Evolutionary conservation across 768 basidiomycete genomes (phyloP), one percentile per base, ranked within the genome.

Genomic region (Tylopilus plumbeoviolaceoides): DNA sequence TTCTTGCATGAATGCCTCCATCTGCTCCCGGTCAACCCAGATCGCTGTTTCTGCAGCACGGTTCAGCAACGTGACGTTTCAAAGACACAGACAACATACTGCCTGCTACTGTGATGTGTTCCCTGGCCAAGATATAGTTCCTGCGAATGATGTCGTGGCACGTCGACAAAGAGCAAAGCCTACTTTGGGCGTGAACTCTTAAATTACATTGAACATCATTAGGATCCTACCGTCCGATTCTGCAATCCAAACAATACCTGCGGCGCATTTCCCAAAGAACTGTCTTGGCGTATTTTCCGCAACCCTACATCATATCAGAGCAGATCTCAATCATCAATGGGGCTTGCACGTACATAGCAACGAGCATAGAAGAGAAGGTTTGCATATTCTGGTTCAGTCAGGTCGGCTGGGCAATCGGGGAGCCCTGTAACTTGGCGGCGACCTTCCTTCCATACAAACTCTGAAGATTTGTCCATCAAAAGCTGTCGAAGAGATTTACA

Each of bases 201-300:
- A 7, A 20, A 14, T 9, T 10, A 2, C 31, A n/a, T 12, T n/a
- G 9, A 35, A 31, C 5, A 21, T 3, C 14, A 5, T 41, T n/a
- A 10, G 7, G 36, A 36, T 5, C 41, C 17, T 45, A 47, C 59
- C 39, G 36, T 35, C 3, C 18, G 5, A 14, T 7, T 40, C 45
- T 50, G 20, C 58, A 60, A 4, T 25, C 21, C 11, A 9, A 21
- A 36, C 59, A 60, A 44, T 60, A 60, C n/a, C 59, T 56, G n/a
- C 44, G 50, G 1, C 59, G 59, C 18, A 60, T 39, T 2, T 9
- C 4, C 60, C 60, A 61, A 7, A 62, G 18, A 30, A 58, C 21
- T 12, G 43, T 49, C 5, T n/a, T 33, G 0, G 43, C 41, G 0
- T 35, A 18, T 12, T 53, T 62, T n/a, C 44, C 60, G n/a, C 60